phyloP scores from a whole-genome alignment of 768 basidiomycete species.

The Phlebiopsis flavidoalba region DNA sequence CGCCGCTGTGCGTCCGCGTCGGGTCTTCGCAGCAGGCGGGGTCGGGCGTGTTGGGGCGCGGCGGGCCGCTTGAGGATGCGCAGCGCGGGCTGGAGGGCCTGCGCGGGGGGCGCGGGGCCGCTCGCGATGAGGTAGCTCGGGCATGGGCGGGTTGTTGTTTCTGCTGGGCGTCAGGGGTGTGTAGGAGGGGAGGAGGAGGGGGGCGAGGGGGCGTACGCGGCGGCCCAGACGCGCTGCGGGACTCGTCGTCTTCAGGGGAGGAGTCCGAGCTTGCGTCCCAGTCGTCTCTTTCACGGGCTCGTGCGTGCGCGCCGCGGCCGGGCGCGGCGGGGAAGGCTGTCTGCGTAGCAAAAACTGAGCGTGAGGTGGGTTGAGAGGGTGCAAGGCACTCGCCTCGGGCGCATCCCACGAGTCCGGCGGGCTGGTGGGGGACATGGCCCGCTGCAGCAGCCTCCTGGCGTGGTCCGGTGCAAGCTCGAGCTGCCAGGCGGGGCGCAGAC shows the following conservation, averaged over 20 bases:
- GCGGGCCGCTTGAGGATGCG: conserved; percentile 72
- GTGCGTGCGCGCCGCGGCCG: background rate
- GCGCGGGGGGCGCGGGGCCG: conserved; percentile 33
- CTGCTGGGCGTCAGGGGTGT: conserved; percentile 26
- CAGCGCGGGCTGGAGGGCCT: conserved; percentile 56
- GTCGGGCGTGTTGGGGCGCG: no score
- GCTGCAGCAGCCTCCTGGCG: background rate
- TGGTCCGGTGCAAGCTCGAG: background rate
- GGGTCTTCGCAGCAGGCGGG: conserved; percentile 11
- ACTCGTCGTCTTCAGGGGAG: conserved; percentile 33
- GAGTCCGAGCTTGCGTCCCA: conserved; percentile 60
- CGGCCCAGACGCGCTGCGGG: conserved; percentile 58
- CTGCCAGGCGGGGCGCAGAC: no score
- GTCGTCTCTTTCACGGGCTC: conserved; percentile 43
- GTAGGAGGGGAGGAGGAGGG: background rate
- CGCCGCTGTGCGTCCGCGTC: conserved; percentile 26
- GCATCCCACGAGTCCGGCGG: conserved; percentile 15
- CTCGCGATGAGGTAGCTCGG: conserved; percentile 47
- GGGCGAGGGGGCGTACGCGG: conserved; percentile 45
- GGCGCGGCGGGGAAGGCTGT: background rate
- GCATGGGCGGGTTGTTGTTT: conserved; percentile 66
- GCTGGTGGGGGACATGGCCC: conserved; percentile 9
- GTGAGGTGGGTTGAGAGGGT: background rate
- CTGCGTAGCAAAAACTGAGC: no score
- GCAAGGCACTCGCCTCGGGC: conserved; percentile 2